Evolutionary conservation across 2,329 filamentous ascomycete species (phyloP), one percentile per base, ranked within the genome.

Genomic region (Exophiala viscosa): DNA sequence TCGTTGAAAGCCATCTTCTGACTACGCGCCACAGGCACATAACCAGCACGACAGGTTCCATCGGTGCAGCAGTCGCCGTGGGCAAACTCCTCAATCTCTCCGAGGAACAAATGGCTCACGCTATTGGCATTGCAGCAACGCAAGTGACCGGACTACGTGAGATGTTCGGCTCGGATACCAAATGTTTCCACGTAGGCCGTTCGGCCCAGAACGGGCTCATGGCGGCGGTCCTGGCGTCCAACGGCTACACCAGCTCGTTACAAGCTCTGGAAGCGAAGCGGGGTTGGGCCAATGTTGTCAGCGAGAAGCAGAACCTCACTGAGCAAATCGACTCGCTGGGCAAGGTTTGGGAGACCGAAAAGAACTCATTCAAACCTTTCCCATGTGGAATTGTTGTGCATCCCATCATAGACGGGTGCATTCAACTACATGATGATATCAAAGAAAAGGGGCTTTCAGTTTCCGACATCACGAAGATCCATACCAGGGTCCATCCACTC

Each of bases 301-400:
- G 73, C 54, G 65, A 69, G 17, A 42, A 28, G 33, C 64, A 71
- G 3, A 70, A 76, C 31, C 65, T 74, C 14, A 66, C 71, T 5
- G 67, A 65, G 34, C 67, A 72, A 53, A 61, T 76, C 33, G 68
- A 60, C 1, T 66, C 67, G 14, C 57, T 74, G 10, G 66, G 67
- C 1, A 51, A 58, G 33, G 61, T 58, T 31, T 81, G 78, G 78
- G 77, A 81, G 66, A 74, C 77, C 7, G 67, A 73, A 59, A 71
- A 72, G 57, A 81, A 81, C 55, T 73, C 75, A 1, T 81, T 81
- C 66, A 81, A 82, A 61, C 79, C 78, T 0, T 82, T 77, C 54
- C 78, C 79, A 0, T 81, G 78, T 62, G 79, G 78, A 1, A 80
- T 81, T 54, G 76, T 81, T 0, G 76, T 80, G 56, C 79, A 82